Base-by-base conservation (phyloP, 2,329 filamentous ascomycete genomes). In the Zymoseptoria ardabiliae region DNA sequence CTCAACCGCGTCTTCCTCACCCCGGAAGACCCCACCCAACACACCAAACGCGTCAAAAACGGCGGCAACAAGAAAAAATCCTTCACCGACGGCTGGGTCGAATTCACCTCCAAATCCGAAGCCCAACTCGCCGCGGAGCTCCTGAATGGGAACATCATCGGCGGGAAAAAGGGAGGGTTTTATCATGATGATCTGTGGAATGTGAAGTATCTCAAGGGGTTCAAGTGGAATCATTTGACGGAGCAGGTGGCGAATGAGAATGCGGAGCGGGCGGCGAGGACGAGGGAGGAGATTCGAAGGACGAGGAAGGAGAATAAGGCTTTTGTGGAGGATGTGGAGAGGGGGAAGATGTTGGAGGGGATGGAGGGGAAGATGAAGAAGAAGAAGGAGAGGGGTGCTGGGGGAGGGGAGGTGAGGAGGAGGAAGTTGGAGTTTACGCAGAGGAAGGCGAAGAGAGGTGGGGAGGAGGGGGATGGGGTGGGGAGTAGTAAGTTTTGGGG, bases 101-200 rank as follows among this genome's bases (percentile, higher is more conserved):
- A 95, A 73, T 95, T 93, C 68, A 74, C 85, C 41, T 80, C 82
- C 63, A 94, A 94, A 74, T 81, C 81, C 63, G 86, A 92, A 63
- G 90, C 90, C 41, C 91, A 92, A 72, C 78, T 83, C n/a, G 87
- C 84, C 0, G 89, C 86, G 54, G 87, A 90, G 65, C 80, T 88
- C 23, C 78, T 95, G 54, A 95, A 95, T 70, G 87, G 88, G 50
- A 83, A 83, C 63, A 89, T 82, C 11, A 89, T 94, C 64, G 90
- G 90, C 55, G 90, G 90, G 23, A 92, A 92, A 77, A 95, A 95
- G 77, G 83, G 89, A 11, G 84, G 82, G 54, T 91, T 89, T 72
- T 95, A 93, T 76, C 85, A 89, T 67, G 90, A 95, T 72, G 90
- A 95, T 72, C 82, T 95, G 51, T 95, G 90, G 90, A 92, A 88